phyloP scores from a whole-genome alignment of 1,284 basidiomycete species.

The Peniophora sp. region DNA sequence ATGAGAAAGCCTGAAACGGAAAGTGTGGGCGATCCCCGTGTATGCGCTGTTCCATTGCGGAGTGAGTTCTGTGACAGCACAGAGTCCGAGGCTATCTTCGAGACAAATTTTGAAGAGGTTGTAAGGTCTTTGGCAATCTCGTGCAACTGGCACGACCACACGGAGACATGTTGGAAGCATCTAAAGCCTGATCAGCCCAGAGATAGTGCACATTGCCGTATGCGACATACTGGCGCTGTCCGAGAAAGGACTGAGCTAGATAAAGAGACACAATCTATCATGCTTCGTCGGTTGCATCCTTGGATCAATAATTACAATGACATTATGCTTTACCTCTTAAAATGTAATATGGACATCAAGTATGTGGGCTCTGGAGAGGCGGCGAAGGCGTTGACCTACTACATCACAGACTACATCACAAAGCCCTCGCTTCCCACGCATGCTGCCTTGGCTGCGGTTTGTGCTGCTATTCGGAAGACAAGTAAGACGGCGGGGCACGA shows the following conservation, averaged over 20 bases:
- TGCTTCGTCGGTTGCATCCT: conserved; percentile 7
- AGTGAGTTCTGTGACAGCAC: too few relatives aligned
- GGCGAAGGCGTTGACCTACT: conserved; percentile 20
- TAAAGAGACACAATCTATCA: conserved; percentile 1
- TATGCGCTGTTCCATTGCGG: too few relatives aligned
- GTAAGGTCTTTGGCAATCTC: not conserved
- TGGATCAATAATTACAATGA: conserved; percentile 10
- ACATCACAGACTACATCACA: conserved; percentile 23
- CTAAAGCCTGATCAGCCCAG: conserved; percentile 1
- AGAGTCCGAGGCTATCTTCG: not conserved
- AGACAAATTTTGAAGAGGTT: not conserved
- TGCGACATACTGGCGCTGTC: conserved; percentile 5
- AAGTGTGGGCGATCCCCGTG: not conserved
- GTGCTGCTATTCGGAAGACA: conserved; percentile 13
- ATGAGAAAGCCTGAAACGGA: not conserved
- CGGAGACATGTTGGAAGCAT: conserved; percentile 7
- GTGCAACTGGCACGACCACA: conserved; percentile 6
- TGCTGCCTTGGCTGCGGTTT: conserved; percentile 13
- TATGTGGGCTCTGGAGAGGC: conserved; percentile 20
- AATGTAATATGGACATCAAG: conserved; percentile 25
- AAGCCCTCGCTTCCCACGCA: conserved; percentile 16
- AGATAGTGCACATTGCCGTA: conserved; percentile 7
- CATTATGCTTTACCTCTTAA: conserved; percentile 8
- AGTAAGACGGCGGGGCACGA: conserved; percentile 6
- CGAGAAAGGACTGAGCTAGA: conserved; percentile 1